Evolutionary conservation across 2,329 filamentous ascomycete genomes (phyloP).

Genomic region (Fusarium abutilonis): DNA sequence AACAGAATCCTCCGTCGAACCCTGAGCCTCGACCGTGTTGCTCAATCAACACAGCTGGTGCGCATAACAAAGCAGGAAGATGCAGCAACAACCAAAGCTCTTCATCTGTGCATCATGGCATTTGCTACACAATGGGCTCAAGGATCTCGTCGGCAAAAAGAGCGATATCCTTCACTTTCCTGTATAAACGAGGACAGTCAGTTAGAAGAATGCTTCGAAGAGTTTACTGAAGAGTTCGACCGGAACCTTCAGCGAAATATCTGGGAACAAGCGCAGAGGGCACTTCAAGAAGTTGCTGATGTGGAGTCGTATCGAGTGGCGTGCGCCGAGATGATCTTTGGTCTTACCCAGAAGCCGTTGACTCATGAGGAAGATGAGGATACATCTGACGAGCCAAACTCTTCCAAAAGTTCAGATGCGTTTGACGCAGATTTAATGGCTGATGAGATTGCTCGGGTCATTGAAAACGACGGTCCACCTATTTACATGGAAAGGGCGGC

Average conservation of each 20-base stretch:
- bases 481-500: constrained; percentile 40
- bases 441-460: constrained; percentile 23
- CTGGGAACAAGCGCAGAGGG: constrained; percentile 51
- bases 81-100: constrained; percentile 45
- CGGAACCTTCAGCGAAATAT: constrained; percentile 48
- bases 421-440: constrained; percentile 5
- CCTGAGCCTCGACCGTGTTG: constrained; percentile 56
- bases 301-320: constrained; percentile 52
- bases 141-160: constrained; percentile 25
- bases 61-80: constrained; percentile 45
- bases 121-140: constrained; percentile 63
- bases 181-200: not conserved
- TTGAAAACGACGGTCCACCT: constrained; percentile 39
- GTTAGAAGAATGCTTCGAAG: constrained; percentile 1
- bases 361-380: constrained; percentile 2
- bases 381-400: not conserved
- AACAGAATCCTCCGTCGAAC: constrained; percentile 61
- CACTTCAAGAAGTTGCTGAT: constrained; percentile 48
- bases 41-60: constrained; percentile 52
- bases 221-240: constrained; percentile 49
- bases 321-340: constrained; percentile 54
- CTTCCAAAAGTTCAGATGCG: not conserved
- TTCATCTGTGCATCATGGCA: constrained; percentile 60
- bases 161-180: constrained; percentile 9
- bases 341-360: constrained; percentile 48